A percentile compares a stretch with the other conserved stretches of the same genome.
These are phyloP conservation scores for Anethum foeniculum DNA, from an alignment of 140 eudicot genomes.

Conservation along the genomic window DNA sequence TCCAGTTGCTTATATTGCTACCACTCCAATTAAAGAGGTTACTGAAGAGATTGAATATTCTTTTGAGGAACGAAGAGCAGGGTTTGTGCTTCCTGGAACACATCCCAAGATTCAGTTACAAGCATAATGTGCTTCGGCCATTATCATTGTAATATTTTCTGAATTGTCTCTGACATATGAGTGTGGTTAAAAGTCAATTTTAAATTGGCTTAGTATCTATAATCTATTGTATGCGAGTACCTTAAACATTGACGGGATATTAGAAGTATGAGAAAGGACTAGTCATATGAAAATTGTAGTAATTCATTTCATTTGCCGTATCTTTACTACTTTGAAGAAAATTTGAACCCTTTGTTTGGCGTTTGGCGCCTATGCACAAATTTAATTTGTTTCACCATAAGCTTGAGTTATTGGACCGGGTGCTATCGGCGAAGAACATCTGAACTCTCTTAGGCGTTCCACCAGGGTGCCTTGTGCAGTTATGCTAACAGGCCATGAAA, in stretches of 20 bases:
- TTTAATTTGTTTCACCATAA: too few relatives aligned
- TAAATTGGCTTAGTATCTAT: slow-evolving; percentile 11
- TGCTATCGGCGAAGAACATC: too few relatives aligned
- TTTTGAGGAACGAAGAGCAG: slow-evolving; percentile 81
- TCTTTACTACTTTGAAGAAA: too few relatives aligned
- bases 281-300: too few relatives aligned
- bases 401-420: too few relatives aligned
- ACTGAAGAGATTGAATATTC: slow-evolving; percentile 76
- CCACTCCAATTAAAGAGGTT: slow-evolving; percentile 19
- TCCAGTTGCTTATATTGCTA: neutral
- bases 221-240: neutral
- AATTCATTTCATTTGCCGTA: too few relatives aligned
- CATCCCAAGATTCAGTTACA: slow-evolving; percentile 25
- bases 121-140: slow-evolving; percentile 14
- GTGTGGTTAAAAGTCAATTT: slow-evolving; percentile 6
- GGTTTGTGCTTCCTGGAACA: slow-evolving; percentile 59
- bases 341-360: too few relatives aligned
- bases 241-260: neutral
- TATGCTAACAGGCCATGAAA: too few relatives aligned
- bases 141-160: neutral
- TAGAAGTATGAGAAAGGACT: neutral
- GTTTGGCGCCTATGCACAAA: too few relatives aligned
- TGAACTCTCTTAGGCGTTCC: too few relatives aligned
- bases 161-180: neutral
- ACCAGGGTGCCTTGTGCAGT: too few relatives aligned